Evolutionary conservation across 495 filamentous ascomycete species (phyloP).

Genomic region (Aspergillus hancockii): DNA sequence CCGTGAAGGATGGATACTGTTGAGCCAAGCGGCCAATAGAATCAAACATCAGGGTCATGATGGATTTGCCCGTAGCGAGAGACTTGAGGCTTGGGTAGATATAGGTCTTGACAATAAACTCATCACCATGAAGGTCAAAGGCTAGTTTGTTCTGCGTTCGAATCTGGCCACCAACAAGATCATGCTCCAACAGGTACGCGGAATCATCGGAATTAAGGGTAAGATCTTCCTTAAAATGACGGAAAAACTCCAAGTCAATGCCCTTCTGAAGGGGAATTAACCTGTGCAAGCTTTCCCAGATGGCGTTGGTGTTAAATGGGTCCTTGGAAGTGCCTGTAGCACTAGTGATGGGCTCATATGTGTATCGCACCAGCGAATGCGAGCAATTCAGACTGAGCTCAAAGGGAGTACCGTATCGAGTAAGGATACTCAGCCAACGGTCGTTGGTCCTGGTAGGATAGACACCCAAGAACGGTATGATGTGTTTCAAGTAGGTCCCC

Average conservation of each 20-base stretch:
- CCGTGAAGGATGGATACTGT: background rate
- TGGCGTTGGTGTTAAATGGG: constrained; percentile 19
- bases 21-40: background rate
- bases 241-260: constrained; percentile 1
- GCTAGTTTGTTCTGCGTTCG: background rate
- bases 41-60: constrained; percentile 12
- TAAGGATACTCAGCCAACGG: constrained; percentile 15
- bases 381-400: constrained; percentile 23
- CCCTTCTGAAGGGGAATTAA: background rate
- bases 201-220: background rate
- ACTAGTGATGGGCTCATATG: constrained; percentile 17
- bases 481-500: background rate
- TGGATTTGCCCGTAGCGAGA: background rate
- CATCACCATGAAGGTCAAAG: background rate
- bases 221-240: background rate
- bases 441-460: constrained; percentile 6
- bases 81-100: constrained; percentile 5
- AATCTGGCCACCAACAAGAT: background rate
- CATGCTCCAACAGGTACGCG: background rate
- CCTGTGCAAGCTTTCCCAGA: constrained; percentile 7
- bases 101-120: constrained; percentile 1
- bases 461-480: constrained; percentile 13
- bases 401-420: constrained; percentile 12
- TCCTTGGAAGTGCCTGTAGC: constrained; percentile 13
- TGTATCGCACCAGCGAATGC: constrained; percentile 9